A percentile compares a stretch with the other conserved stretches of the same genome.
phyloP scores from a whole-genome alignment of 2,329 filamentous ascomycete genomes.

The Alternaria burnsii region DNA sequence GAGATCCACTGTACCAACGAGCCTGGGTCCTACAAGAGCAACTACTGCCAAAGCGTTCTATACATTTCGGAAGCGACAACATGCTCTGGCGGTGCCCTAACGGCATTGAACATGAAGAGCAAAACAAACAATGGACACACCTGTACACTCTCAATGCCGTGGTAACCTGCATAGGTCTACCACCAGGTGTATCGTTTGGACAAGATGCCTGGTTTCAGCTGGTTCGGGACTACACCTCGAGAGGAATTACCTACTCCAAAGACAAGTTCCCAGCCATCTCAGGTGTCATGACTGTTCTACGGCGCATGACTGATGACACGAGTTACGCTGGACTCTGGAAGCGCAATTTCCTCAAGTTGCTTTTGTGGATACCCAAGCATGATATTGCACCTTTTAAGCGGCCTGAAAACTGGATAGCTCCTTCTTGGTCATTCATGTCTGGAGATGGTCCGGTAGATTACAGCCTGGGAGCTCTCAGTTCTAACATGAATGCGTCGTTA shows the following conservation, averaged over 20 bases:
- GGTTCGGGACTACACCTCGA: conserved; percentile 15
- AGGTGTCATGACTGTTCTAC: conserved; percentile 7
- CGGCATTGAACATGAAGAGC: neutral
- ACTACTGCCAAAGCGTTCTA: neutral
- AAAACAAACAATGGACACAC: neutral
- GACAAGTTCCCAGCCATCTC: conserved; percentile 21
- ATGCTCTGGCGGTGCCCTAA: conserved; percentile 1
- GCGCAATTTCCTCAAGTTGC: conserved; percentile 10
- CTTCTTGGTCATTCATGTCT: conserved; percentile 20
- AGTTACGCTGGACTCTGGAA: conserved; percentile 18
- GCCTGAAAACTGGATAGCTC: neutral
- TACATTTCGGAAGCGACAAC: neutral
- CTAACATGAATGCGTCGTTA: neutral
- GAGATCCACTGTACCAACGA: neutral
- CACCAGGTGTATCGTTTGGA: neutral
- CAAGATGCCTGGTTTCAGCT: conserved; percentile 9
- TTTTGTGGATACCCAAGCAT: conserved; percentile 12
- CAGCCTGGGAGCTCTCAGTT: neutral
- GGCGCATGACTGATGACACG: conserved; percentile 12
- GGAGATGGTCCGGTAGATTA: conserved; percentile 8
- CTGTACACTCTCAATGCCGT: neutral
- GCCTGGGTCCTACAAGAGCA: conserved; percentile 3
- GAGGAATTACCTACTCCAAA: conserved; percentile 13
- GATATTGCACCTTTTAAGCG: conserved; percentile 2
- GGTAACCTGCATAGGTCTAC: neutral